Evolutionary conservation across 306 rosid genomes (phyloP).

Genomic region (Ochetophila trinervis): DNA sequence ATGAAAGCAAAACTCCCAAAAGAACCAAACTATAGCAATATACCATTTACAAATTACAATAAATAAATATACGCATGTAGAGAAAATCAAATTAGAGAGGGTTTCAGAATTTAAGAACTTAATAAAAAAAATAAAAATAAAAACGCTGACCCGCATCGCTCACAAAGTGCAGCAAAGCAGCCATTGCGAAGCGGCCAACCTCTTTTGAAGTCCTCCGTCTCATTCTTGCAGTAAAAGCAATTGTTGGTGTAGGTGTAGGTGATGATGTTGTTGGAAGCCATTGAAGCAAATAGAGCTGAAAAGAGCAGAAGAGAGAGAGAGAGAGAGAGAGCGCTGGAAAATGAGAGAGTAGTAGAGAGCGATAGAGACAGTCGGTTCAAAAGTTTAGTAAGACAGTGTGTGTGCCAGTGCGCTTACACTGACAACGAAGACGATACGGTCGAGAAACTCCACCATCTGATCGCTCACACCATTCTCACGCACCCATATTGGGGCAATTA

Average conservation of each 20-base stretch:
- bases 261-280: neutral
- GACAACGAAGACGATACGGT: slow-evolving; percentile 10
- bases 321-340: neutral
- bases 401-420: neutral
- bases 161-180: slow-evolving; percentile 20
- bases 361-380: neutral
- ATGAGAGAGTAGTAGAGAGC: neutral
- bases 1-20: no score
- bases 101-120: neutral
- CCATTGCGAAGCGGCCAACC: slow-evolving; percentile 33
- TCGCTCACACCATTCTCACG: neutral
- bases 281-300: neutral
- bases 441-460: neutral
- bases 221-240: slow-evolving; percentile 24
- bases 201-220: neutral
- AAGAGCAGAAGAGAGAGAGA: neutral
- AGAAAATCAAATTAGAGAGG: neutral
- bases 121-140: neutral
- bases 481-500: neutral
- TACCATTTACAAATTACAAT: neutral
- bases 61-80: neutral
- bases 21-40: neutral
- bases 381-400: neutral
- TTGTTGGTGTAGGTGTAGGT: neutral
- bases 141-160: slow-evolving; percentile 25